Conservation (phyloP, 2,329 filamentous ascomycete genomes). For the Alternaria metachromatica region DNA sequence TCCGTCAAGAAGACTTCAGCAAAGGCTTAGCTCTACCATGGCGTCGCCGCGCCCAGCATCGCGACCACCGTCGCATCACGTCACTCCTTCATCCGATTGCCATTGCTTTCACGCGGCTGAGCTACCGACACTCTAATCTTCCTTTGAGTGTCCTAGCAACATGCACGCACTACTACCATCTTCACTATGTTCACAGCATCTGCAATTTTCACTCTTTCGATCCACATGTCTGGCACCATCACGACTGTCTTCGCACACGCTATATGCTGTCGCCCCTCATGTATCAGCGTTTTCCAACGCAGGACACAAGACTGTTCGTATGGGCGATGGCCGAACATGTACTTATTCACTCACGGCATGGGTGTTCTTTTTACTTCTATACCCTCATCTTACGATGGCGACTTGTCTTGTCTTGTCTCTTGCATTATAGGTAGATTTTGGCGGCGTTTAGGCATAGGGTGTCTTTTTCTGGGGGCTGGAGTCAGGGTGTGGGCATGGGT, state of each 20-base stretch:
- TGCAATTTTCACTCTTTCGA: neutral
- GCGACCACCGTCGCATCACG: neutral
- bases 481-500: neutral
- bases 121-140: neutral
- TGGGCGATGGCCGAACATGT: neutral
- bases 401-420: neutral
- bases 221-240: neutral
- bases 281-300: neutral
- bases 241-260: neutral
- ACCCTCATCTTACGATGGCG: neutral
- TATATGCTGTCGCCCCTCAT: neutral
- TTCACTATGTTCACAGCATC: neutral
- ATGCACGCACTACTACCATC: neutral
- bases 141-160: neutral
- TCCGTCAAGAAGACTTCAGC: slow-evolving; percentile 31
- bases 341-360: neutral
- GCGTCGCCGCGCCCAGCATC: neutral
- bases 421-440: neutral
- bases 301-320: neutral
- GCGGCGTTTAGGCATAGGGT: neutral
- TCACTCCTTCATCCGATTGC: neutral
- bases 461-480: neutral
- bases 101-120: neutral
- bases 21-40: slow-evolving; percentile 9
- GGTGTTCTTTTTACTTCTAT: neutral